These are phyloP conservation scores for Petunia hybrid DNA, from an alignment of 305 asterid species.

Conservation along the genomic window DNA sequence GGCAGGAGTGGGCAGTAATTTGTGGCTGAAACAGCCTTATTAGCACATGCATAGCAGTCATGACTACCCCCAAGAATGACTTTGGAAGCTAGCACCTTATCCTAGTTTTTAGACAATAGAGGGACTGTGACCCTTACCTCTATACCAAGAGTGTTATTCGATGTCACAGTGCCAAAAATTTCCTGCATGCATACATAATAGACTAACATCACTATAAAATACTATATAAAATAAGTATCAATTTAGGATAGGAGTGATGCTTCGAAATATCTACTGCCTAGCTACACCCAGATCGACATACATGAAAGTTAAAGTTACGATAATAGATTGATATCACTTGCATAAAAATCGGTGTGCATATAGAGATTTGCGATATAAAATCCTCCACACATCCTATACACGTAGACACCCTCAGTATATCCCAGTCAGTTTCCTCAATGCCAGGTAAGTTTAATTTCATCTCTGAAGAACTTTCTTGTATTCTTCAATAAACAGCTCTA, in stretches of 20 bases:
- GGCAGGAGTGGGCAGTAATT: slow-evolving; percentile 27
- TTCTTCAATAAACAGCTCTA: neutral
- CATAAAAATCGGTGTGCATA: neutral
- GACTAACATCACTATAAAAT: too few relatives aligned
- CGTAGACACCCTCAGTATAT: neutral
- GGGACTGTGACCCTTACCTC: too few relatives aligned
- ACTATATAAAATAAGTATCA: too few relatives aligned
- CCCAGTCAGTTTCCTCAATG: slow-evolving; percentile 22
- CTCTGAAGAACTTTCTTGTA: neutral
- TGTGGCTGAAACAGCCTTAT: slow-evolving; percentile 20
- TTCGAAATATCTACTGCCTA: too few relatives aligned
- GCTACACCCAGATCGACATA: too few relatives aligned
- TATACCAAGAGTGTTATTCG: too few relatives aligned
- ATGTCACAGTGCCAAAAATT: too few relatives aligned
- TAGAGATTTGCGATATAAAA: neutral
- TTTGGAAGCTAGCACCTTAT: neutral
- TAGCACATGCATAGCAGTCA: neutral
- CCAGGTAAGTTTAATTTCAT: neutral
- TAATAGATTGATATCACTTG: too few relatives aligned
- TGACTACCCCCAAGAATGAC: neutral
- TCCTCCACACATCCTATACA: neutral
- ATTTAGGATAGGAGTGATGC: too few relatives aligned
- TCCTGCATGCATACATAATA: too few relatives aligned
- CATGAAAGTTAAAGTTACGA: too few relatives aligned
- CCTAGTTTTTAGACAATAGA: too few relatives aligned